These are phyloP conservation scores for Pythium folliculosum DNA, from an alignment of 352 stramenopile species.

Conservation along the genomic window DNA sequence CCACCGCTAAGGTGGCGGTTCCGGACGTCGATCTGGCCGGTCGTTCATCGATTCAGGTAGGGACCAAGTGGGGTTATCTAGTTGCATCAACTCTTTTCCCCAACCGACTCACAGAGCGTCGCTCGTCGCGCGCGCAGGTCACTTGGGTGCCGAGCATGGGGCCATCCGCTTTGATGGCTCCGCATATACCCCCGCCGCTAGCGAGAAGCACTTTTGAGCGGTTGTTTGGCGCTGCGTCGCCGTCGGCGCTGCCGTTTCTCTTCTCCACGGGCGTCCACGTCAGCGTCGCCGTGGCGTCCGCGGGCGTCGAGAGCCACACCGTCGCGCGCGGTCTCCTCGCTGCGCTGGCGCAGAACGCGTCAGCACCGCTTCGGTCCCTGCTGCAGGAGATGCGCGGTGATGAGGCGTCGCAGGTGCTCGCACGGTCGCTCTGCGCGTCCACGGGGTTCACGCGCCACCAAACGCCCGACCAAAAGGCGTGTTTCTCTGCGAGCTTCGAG, in stretches of 20 bases:
- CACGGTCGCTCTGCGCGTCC: slow-evolving; percentile 23
- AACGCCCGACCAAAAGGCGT: not conserved
- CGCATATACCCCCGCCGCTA: too few species aligned
- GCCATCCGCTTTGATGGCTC: too few species aligned
- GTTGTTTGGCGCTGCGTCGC: slow-evolving; percentile 10
- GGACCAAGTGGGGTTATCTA: not conserved
- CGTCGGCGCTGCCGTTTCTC: slow-evolving; percentile 6
- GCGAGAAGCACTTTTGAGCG: slow-evolving; percentile 2
- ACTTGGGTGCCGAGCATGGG: slow-evolving; percentile 8
- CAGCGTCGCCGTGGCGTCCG: not conserved
- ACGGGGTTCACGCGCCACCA: slow-evolving; percentile 13
- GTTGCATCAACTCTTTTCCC: not conserved
- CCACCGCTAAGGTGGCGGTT: not conserved
- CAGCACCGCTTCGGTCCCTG: not conserved
- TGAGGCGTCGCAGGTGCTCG: not conserved
- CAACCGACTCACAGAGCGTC: not conserved
- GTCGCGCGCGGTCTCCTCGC: not conserved
- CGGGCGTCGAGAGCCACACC: not conserved
- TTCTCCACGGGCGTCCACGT: slow-evolving; percentile 21
- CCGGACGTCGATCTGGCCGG: slow-evolving; percentile 2
- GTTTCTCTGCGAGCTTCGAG: slow-evolving; percentile 21
- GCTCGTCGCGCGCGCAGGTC: slow-evolving; percentile 5
- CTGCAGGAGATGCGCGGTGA: not conserved
- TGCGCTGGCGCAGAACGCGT: not conserved
- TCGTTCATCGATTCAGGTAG: slow-evolving; percentile 22